phyloP scores from a whole-genome alignment of 305 asterid genomes.

The Withania somnifera region DNA sequence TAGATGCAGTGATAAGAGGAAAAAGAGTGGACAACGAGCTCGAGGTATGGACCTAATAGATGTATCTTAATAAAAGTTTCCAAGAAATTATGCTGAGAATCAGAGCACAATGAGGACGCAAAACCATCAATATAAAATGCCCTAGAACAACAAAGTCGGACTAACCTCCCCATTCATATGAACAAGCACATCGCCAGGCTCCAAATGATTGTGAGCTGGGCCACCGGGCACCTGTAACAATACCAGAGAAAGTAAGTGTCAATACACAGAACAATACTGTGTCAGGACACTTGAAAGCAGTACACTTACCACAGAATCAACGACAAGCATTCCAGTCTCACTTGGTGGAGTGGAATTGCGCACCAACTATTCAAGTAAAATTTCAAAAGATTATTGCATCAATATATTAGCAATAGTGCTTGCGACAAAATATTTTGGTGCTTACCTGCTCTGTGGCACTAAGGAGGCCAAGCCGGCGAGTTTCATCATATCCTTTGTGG shows the following conservation, averaged over 20 bases:
- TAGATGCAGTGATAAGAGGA: not conserved
- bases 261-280: not conserved
- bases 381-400: conserved; percentile 1
- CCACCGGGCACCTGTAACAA: conserved; percentile 88
- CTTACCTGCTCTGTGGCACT: conserved; percentile 84
- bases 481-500: conserved; percentile 98
- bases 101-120: not conserved
- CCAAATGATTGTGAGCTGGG: conserved; percentile 84
- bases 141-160: not conserved
- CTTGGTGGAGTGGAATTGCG: conserved; percentile 78
- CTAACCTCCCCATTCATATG: conserved; percentile 90
- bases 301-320: conserved; percentile 89
- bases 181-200: conserved; percentile 98
- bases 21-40: not conserved
- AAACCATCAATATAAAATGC: not conserved
- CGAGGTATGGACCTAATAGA: not conserved
- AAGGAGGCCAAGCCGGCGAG: conserved; percentile 92
- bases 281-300: conserved; percentile 4
- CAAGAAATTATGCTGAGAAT: not conserved
- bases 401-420: conserved; percentile 1
- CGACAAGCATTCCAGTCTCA: conserved; percentile 99
- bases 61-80: not conserved
- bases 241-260: not conserved
- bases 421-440: not conserved
- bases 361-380: conserved; percentile 47